Evolutionary conservation across 306 rosid species (phyloP), one percentile per base, ranked within the genome.

Genomic region (Cucumis hystrix): DNA sequence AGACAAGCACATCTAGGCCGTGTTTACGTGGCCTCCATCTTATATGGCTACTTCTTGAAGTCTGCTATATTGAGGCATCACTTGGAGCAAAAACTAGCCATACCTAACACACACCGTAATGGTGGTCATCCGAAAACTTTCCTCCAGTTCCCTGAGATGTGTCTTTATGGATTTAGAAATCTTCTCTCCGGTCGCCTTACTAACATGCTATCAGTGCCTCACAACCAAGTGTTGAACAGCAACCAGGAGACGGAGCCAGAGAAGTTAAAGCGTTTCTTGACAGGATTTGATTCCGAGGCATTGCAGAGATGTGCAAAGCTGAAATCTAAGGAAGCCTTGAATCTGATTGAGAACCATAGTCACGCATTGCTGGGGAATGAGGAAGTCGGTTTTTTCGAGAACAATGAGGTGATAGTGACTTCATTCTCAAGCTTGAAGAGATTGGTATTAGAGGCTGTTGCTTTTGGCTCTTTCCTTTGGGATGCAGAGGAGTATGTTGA

Each of bases 391-490:
- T 85, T 78, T 1, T 67, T 75, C 3, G 92, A 83, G 83, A 80
- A 43, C 8, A 89, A 92, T 21, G 92, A 92, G 74, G 85, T 84
- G 45, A 85, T 95, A 68, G 84, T 87, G 83, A 95, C 99, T 37
- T 92, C 99, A 15, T 95, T 90, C 84, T 90, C 97, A 6, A 95
- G 93, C 77, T 62, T 95, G 74, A 95, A 91, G 90, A 95, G 99
- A 81, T 83, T 95, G 69, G 96, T 91, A 51, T 86, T 92, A 86
- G 99, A 96, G 88, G 99, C 93, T 78, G 96, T 92, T 81, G 98
- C 99, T 51, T 96, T 96, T 83, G 99, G 99, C 74, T 85, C 92
- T 13, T 92, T 95, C 82, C 87, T 95, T 45, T 91, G 99, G 99
- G 99, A 92, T 79, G 84, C 91, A 11, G 99, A 96, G 86, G 99